Conservation (phyloP, 768 basidiomycete genomes). For the Leccinum broughii region DNA sequence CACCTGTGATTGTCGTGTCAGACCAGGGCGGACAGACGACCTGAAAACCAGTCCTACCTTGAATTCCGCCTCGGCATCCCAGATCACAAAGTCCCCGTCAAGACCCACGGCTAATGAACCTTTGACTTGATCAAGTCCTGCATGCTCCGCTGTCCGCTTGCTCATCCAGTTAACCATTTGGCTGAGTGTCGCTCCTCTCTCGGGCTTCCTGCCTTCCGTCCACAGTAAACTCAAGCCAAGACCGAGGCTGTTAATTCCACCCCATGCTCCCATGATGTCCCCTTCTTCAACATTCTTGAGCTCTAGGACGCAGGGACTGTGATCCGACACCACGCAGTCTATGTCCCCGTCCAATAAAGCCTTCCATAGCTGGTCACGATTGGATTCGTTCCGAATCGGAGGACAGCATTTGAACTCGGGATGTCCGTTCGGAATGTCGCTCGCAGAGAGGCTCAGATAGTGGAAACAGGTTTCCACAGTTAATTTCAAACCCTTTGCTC, state of each 20-base stretch:
- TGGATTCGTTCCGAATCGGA: constrained; percentile 75
- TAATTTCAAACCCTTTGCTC: constrained; percentile 60
- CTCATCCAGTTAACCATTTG: constrained; percentile 78
- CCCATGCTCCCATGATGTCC: constrained; percentile 90
- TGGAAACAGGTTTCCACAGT: constrained; percentile 99
- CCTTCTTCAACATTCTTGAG: constrained; percentile 79
- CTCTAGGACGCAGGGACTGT: constrained; percentile 84
- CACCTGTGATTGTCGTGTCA: constrained; percentile 48
- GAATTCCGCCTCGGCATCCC: constrained; percentile 61
- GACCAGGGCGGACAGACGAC: background rate
- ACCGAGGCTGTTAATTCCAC: constrained; percentile 90
- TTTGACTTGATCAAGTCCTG: constrained; percentile 67
- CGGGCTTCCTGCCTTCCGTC: constrained; percentile 71
- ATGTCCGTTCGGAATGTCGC: constrained; percentile 68
- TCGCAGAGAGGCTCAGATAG: constrained; percentile 79
- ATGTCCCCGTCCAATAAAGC: constrained; percentile 82
- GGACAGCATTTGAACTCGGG: constrained; percentile 98
- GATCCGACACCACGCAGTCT: constrained; percentile 94
- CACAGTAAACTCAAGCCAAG: constrained; percentile 86
- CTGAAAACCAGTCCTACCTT: constrained; percentile 28
- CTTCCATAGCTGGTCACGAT: constrained; percentile 77
- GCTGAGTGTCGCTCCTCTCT: constrained; percentile 51
- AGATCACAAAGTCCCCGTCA: constrained; percentile 87
- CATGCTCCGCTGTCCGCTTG: constrained; percentile 73
- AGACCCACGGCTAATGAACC: constrained; percentile 71